Evolutionary conservation across 1,139 yeast genomes (phyloP), one percentile per base, ranked within the genome.

Genomic region (Candida glucosophila): DNA sequence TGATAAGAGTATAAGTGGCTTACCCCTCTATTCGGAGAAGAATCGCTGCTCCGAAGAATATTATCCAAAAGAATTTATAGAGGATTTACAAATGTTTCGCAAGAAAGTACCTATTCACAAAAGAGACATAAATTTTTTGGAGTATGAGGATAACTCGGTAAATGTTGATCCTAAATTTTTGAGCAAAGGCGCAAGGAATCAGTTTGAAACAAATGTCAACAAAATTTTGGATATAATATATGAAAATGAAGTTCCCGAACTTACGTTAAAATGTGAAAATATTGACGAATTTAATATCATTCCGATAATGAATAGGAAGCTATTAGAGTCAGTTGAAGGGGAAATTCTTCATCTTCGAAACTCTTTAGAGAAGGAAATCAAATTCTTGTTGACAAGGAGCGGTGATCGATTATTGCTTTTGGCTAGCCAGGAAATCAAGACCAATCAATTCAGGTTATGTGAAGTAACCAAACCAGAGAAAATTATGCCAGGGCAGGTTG

Each of bases 1-100:
- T 37, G 71, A 64, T 41, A 44, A 58, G 25, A 49, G 59, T 19
- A 36, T 62, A 12, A 45, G 57, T 21, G 71, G 71, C 4, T 42
- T 61, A 19, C 71, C 70, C 1, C 39, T 64, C 24, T 41, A 56
- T 22, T 38, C 39, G 5, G 55, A 55, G 2, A 47, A 47, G 23
- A 41, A 51, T 29, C 37, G 41, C 24, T 16, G 32, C 9, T 23
- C 29, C 5, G 29, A 31, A 10, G 32, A 30, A 4, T 41, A 39
- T 10, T 54, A 48, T 17, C 70, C 71, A 1, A 51, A 49, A 26
- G 71, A 64, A 36, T 55, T 64, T 26, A 48, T 64, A 12, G 59
- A 57, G 32, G 71, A 64, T 35, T 40, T 62, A 19, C 55, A 49
- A 29, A 51, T 52, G 42, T 52, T 43, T 30, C 35, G 47, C 17